Base-by-base conservation (phyloP, 2,329 filamentous ascomycete species). In the Fusarium tanahbumbuense region DNA sequence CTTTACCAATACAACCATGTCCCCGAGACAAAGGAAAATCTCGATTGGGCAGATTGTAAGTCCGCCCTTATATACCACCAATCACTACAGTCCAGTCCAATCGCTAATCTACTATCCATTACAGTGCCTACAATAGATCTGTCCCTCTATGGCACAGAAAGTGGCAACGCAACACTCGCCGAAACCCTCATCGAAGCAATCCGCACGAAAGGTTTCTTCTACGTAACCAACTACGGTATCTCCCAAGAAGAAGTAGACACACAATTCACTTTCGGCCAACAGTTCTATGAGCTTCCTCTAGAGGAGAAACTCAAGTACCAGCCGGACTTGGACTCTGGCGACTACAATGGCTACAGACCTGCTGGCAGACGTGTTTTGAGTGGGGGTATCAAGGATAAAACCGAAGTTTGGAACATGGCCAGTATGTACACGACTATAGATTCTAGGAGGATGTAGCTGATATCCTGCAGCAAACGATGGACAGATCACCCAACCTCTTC, bases 251-350 rank as follows among this genome's bases (percentile, higher is more conserved):
- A 85, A 28, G 84, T 90, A 1, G 85, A 90, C 61, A 78, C 79
- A 2, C 88, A 90, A 60, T 90, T 90, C 62, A 85, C 87, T 4
- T 80, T 90, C 0, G 88, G 86, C 0, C 83, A 87, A 41, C 82
- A 85, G 22, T 87, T 90, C 71, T 81, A 80, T 20, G 64, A 77
- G 2, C 81, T 90, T 0, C 87, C 88, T 0, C 77, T 86, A 0
- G 85, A 87, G 13, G 87, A 90, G 75, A 90, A 90, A 74, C 81
- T 89, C 58, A 87, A 88, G 71, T 88, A 85, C 30, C 70, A 75
- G 5, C 78, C 81, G 5, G 80, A 87, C 41, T 77, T 86, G 0
- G 83, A 82, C 9, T 78, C 78, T 2, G 87, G 86, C 0, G 85
- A 86, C 46, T 89, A 88, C 73, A 89, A 89, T 49, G 87, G 87